Base-by-base conservation (phyloP, 495 filamentous ascomycete species). In the Aspergillus nanangensis region DNA sequence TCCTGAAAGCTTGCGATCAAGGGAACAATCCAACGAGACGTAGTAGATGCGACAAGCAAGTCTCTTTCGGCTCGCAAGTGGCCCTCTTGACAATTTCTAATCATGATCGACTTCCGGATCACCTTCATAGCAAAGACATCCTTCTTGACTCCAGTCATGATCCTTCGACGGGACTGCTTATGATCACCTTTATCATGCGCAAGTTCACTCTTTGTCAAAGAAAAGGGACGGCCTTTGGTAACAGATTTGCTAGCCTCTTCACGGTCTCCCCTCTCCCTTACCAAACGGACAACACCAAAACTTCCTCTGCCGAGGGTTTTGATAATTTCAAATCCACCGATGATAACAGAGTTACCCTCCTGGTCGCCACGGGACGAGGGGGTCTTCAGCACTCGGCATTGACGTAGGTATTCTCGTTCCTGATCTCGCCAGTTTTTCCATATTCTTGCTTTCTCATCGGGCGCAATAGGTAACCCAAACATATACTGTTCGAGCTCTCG, bases 81-180 rank as follows among this genome's bases (percentile, higher is more conserved):
- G 8, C 87, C 90, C 69, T 97, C 92, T 65, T 97, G 92, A 52
- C 84, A 83, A 41, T 87, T 89, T 2, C 81, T 81, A 14, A 97
- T 75, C 89, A 95, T 96, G 14, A 86, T 82, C 2, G 85, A 84
- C 64, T 97, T 97, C 27, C 84, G 84, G 47, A 97, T 96, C 14
- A 93, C 87, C 62, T 97, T 97, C 90, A 97, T 95, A 7, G 92
- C 92, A 61, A 85, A 96, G 2, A 95, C 82, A 37, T 80, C 74
- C 34, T 76, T 78, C 38, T 61, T 69, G 34, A 61, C 49, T 3
- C 60, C 61, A 5, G 51, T 55, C 58, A 67, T 62, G 15, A 46
- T 46, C 18, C 45, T 61, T 41, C 66, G 58, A 14, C 61, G 57
- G 19, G 39, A 47, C 19, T 42, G 33, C 35, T 45, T 64, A 5